phyloP scores from a whole-genome alignment of 2,329 filamentous ascomycete species.

The Colletotrichum tofieldiae region DNA sequence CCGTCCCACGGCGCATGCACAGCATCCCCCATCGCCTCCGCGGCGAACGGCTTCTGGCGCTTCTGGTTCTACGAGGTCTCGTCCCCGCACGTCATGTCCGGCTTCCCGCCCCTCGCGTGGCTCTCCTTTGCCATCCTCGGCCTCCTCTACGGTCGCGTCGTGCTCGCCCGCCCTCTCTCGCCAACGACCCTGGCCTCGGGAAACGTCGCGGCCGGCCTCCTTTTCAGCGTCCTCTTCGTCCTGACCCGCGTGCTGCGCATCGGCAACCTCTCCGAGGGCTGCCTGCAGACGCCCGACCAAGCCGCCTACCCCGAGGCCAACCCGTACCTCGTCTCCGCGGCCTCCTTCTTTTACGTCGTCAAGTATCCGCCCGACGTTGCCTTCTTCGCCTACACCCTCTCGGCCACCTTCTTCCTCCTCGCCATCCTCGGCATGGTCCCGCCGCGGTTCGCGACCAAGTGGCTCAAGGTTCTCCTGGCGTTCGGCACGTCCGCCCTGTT shows the following conservation, averaged over 20 bases:
- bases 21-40: conserved; percentile 26
- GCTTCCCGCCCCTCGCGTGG: conserved; percentile 63
- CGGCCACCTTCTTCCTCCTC: conserved; percentile 57
- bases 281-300: conserved; percentile 58
- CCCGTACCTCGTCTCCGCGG: conserved; percentile 58
- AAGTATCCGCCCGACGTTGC: conserved; percentile 65
- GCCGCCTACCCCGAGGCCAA: conserved; percentile 50
- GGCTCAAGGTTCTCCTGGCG: conserved; percentile 56
- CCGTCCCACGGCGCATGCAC: conserved; percentile 56
- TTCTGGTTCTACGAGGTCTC: conserved; percentile 60
- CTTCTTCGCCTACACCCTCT: conserved; percentile 60
- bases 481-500: conserved; percentile 64
- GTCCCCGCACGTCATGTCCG: conserved; percentile 52
- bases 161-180: conserved; percentile 53
- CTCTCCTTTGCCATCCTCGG: conserved; percentile 63
- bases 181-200: conserved; percentile 47
- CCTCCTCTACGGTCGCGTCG: conserved; percentile 59
- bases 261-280: conserved; percentile 62
- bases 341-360: conserved; percentile 63
- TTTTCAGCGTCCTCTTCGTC: conserved; percentile 57
- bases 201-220: conserved; percentile 49
- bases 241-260: conserved; percentile 58
- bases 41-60: conserved; percentile 48
- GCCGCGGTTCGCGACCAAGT: conserved; percentile 46
- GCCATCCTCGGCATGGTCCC: conserved; percentile 56